Evolutionary conservation across 805 yeast genomes (phyloP).

Genomic region (Tetrapisispora fleetii): DNA sequence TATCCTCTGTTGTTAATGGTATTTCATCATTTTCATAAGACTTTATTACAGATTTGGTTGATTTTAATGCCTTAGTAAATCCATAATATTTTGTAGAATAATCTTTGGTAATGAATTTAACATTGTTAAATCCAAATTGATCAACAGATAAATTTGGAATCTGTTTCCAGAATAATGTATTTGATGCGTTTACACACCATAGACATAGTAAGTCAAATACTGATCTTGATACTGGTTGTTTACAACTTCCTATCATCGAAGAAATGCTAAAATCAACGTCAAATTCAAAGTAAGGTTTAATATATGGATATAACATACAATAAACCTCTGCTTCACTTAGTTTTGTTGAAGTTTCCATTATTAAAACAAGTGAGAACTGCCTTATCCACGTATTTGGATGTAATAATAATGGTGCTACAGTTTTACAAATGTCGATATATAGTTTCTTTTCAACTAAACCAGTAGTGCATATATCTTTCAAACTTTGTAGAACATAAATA

Average conservation of each 20-base stretch:
- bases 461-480: slow-evolving; percentile 45
- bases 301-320: slow-evolving; percentile 73
- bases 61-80: slow-evolving; percentile 9
- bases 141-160: slow-evolving; percentile 30
- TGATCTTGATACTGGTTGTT: slow-evolving; percentile 55
- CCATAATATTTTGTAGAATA: slow-evolving; percentile 24
- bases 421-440: slow-evolving; percentile 45
- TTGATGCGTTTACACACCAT: slow-evolving; percentile 62
- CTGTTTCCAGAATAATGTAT: slow-evolving; percentile 75
- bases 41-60: slow-evolving; percentile 14
- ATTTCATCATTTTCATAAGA: slow-evolving; percentile 36
- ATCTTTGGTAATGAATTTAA: slow-evolving; percentile 21
- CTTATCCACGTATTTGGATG: slow-evolving; percentile 88
- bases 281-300: slow-evolving; percentile 65
- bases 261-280: slow-evolving; percentile 68
- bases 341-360: slow-evolving; percentile 52
- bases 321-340: slow-evolving; percentile 69
- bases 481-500: slow-evolving; percentile 50
- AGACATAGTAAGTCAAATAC: slow-evolving; percentile 52
- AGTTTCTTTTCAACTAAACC: slow-evolving; percentile 45
- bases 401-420: slow-evolving; percentile 47
- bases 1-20: slow-evolving; percentile 56
- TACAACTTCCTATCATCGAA: slow-evolving; percentile 54
- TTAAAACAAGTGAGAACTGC: slow-evolving; percentile 51
- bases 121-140: slow-evolving; percentile 36